These are phyloP conservation scores for Sporothrix brunneoviolacea DNA, from an alignment of 2,329 filamentous ascomycete species.

Conservation along the genomic window DNA sequence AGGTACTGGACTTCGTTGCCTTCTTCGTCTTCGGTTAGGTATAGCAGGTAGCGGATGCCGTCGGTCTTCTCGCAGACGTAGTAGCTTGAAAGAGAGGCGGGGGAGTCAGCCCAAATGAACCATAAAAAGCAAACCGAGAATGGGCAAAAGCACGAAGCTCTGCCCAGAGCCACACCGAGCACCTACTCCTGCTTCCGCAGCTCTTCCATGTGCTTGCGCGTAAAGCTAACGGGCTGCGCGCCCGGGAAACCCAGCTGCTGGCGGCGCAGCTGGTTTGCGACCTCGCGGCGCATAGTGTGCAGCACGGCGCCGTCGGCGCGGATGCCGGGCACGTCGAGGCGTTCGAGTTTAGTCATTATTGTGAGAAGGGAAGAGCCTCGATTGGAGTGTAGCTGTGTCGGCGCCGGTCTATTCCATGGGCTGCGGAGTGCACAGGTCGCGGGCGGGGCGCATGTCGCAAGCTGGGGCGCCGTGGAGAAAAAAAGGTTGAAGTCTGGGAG, in stretches of 20 bases:
- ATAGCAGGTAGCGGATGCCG: conserved; percentile 91
- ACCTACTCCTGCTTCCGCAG: conserved; percentile 68
- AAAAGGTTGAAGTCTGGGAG: too few relatives aligned
- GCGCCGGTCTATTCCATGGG: background rate
- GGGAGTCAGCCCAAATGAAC: background rate
- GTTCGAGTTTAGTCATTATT: conserved; percentile 31
- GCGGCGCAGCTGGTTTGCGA: conserved; percentile 68
- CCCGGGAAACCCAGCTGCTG: conserved; percentile 68
- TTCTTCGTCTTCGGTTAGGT: conserved; percentile 63
- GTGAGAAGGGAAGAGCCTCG: background rate
- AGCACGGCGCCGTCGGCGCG: conserved; percentile 58
- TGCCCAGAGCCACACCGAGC: too few relatives aligned
- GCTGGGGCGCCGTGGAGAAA: too few relatives aligned
- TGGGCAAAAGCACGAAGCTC: too few relatives aligned
- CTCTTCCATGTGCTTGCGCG: conserved; percentile 73
- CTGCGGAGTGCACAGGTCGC: background rate
- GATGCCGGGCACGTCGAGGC: conserved; percentile 56
- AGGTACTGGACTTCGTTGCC: conserved; percentile 72
- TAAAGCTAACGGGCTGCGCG: conserved; percentile 91
- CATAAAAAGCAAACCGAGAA: too few relatives aligned
- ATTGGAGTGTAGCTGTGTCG: background rate
- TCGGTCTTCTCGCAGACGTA: conserved; percentile 99
- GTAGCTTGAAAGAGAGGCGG: conserved; percentile 51
- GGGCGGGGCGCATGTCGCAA: too few relatives aligned
- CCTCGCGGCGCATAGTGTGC: conserved; percentile 55